Base-by-base conservation (phyloP, 164 flowering plant species). In the Vitis riparia region DNA sequence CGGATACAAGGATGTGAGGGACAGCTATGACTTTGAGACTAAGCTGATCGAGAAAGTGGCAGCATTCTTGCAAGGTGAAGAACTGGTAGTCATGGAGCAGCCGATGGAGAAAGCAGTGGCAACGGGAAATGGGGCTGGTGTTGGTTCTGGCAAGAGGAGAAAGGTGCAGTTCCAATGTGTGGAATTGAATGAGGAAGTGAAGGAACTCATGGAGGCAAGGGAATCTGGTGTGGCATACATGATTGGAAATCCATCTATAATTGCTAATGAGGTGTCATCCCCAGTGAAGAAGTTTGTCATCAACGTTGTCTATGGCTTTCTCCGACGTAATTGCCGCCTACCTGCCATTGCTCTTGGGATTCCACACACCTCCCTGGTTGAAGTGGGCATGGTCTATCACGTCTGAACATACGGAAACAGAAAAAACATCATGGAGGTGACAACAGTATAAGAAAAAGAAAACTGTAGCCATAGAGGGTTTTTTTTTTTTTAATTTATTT, bases 1-100 rank as follows among this genome's bases (percentile, higher is more conserved):
- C 30, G 87, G 87, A 3, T 82, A 82, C 75, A 81, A 78, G 72
- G 88, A 85, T 67, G 69, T 72, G 11, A 70, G 62, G 51, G 88
- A 85, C 52, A 67, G 27, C 57, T 68, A 74, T 13, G 65, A 68
- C 27, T 81, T 85, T 59, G 88, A 85, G 63, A 76, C 69, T 68
- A 75, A 76, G 63, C 78, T 85, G 16, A 64, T 82, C 16, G 68
- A 60, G 30, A 80, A 74, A 66, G 62, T 82, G 44, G 44, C 44
- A 37, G 44, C 44, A 0, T 37, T 37, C 44, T 37, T 37, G 44
- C 44, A 37, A 37, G 0, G 44, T 6, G 44, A 37, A 37, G 44
- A 37, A 37, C 44, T 37, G 7, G 7, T 7, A 37, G 44, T 37
- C 44, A 23, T 0, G 27, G 27, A 23, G 27, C 27, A 23, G 27